A percentile compares a stretch with the other conserved stretches of the same genome.
Conservation (phyloP, 805 yeast species). For the Lipomyces starkeyi region DNA sequence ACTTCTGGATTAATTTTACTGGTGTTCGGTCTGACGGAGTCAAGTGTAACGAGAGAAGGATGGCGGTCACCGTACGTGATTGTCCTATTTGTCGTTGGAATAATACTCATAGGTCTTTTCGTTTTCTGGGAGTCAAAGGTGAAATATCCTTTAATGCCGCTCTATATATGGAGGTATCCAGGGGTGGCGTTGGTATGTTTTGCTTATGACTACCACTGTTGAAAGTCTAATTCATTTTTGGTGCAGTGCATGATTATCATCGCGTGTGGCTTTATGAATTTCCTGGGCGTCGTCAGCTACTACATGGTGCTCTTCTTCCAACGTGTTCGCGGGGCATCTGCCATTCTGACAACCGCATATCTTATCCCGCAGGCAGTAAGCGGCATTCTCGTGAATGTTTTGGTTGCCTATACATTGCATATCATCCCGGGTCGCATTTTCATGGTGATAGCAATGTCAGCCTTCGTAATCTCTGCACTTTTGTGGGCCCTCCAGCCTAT, state of each 20-base stretch:
- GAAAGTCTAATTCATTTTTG: background rate
- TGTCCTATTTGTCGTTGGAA: slow-evolving; percentile 52
- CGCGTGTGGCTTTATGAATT: slow-evolving; percentile 51
- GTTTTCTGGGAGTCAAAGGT: slow-evolving; percentile 50
- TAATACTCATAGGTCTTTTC: slow-evolving; percentile 47
- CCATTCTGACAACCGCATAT: slow-evolving; percentile 54
- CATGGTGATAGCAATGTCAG: slow-evolving; percentile 48
- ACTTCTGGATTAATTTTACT: slow-evolving; percentile 52
- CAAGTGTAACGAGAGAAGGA: slow-evolving; percentile 49
- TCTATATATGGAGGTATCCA: slow-evolving; percentile 50
- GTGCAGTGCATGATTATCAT: slow-evolving; percentile 47
- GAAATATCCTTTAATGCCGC: slow-evolving; percentile 55
- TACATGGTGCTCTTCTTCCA: slow-evolving; percentile 54
- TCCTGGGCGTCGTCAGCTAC: slow-evolving; percentile 51
- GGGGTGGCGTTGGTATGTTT: slow-evolving; percentile 49
- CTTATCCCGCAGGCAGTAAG: slow-evolving; percentile 53
- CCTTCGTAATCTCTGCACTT: slow-evolving; percentile 49
- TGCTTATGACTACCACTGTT: background rate
- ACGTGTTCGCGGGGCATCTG: slow-evolving; percentile 47
- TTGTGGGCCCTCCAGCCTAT: slow-evolving; percentile 53
- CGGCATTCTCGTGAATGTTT: slow-evolving; percentile 52
- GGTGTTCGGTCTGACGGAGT: slow-evolving; percentile 54
- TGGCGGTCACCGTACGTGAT: slow-evolving; percentile 57
- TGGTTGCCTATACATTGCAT: slow-evolving; percentile 57
- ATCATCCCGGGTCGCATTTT: slow-evolving; percentile 52